These are phyloP conservation scores for Vigna reflexopilosa DNA, from an alignment of 306 rosid species.

Conservation along the genomic window DNA sequence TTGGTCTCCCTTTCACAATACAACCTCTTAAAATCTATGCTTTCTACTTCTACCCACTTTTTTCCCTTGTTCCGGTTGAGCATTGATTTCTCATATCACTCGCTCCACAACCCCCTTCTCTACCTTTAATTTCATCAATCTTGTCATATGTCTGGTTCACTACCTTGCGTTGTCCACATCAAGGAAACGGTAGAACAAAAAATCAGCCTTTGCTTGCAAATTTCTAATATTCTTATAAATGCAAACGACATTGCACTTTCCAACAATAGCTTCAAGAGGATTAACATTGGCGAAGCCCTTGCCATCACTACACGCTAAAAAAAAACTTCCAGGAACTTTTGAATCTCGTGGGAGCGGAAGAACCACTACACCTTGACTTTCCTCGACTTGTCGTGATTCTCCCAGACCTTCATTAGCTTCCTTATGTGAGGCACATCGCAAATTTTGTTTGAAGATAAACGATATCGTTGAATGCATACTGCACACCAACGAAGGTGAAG, in stretches of 20 bases:
- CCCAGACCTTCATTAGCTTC: constrained; percentile 78
- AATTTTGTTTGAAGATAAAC: constrained; percentile 60
- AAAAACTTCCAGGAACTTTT: constrained; percentile 50
- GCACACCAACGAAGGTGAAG: constrained; percentile 64
- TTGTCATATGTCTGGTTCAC: constrained; percentile 54
- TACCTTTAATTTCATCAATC: constrained; percentile 64
- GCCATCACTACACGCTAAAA: constrained; percentile 75
- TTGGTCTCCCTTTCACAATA: no score
- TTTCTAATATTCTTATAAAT: constrained; percentile 64
- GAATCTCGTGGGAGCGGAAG: constrained; percentile 71
- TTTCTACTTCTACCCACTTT: no score
- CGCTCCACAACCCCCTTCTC: no score
- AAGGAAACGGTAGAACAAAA: constrained; percentile 67
- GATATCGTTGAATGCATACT: constrained; percentile 61
- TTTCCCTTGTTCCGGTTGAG: no score
- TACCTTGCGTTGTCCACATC: constrained; percentile 59
- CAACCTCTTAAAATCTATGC: no score
- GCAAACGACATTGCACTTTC: constrained; percentile 81
- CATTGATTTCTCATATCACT: no score
- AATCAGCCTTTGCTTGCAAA: constrained; percentile 63
- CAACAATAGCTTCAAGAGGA: constrained; percentile 72
- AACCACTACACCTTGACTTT: constrained; percentile 81
- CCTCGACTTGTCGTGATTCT: constrained; percentile 54
- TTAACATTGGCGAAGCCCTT: constrained; percentile 64
- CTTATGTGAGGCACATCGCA: constrained; percentile 68